Percentiles rank a stretch among this genome's conserved stretches.
Conservation (phyloP, 1,284 basidiomycete genomes). For the Moesziomyces sp. region DNA sequence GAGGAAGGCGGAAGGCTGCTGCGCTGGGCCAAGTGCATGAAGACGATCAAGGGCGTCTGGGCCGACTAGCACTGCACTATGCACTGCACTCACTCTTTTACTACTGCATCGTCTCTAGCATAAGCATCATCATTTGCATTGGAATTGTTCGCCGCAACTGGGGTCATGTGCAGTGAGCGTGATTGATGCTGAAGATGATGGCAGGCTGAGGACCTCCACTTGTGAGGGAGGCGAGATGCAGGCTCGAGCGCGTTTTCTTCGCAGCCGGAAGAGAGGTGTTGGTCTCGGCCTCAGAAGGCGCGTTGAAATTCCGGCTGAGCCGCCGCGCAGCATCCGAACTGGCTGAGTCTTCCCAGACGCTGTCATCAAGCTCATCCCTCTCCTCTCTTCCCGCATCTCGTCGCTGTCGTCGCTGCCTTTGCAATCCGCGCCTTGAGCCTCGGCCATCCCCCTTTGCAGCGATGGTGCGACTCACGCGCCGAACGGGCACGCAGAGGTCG, state of each 20-base stretch:
- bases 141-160: too few species aligned
- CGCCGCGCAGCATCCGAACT: too few species aligned
- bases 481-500: conserved; percentile 26
- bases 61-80: conserved; percentile 15
- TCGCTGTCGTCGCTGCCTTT: too few species aligned
- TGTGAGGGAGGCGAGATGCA: not conserved
- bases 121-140: not conserved
- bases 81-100: not conserved
- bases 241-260: not conserved
- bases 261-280: not conserved
- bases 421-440: not conserved
- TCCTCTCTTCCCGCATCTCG: too few species aligned
- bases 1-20: conserved; percentile 83
- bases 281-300: not conserved
- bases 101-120: not conserved
- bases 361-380: too few species aligned
- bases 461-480: conserved; percentile 36
- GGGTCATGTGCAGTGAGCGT: too few species aligned
- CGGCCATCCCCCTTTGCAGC: not conserved
- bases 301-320: not conserved
- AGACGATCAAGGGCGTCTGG: conserved; percentile 85
- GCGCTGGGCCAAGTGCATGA: conserved; percentile 79
- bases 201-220: not conserved
- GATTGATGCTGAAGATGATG: too few species aligned
- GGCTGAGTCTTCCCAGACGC: too few species aligned